Conservation (phyloP, 2,329 filamentous ascomycete genomes). For the Biscogniauxia marginata region DNA sequence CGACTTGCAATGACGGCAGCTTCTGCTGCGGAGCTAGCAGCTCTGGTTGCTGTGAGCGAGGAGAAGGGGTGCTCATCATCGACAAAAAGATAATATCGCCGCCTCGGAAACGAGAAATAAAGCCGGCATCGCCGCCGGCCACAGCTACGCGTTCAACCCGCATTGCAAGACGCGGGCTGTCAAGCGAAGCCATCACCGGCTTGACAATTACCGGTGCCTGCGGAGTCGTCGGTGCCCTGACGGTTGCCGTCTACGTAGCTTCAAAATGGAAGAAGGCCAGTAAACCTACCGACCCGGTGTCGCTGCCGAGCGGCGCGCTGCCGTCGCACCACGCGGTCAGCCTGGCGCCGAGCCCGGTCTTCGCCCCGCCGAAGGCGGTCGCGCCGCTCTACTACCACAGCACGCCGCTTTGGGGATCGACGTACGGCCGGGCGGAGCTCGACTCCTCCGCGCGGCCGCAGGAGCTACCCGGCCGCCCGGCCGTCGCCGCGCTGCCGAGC, state of each 20-base stretch:
- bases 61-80: neutral
- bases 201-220: neutral
- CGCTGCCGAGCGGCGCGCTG: conserved; percentile 1
- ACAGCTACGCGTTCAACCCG: neutral
- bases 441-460: neutral
- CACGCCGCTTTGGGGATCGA: neutral
- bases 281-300: neutral
- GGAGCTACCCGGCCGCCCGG: neutral
- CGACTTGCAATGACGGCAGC: conserved; percentile 1
- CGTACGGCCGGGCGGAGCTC: neutral
- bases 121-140: neutral
- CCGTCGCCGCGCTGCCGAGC: neutral
- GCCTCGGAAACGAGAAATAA: neutral
- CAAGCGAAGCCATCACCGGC: neutral
- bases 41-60: neutral
- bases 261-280: neutral
- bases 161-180: neutral
- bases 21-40: neutral
- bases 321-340: neutral
- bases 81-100: neutral
- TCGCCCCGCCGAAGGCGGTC: neutral
- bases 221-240: neutral
- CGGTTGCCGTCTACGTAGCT: neutral
- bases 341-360: neutral
- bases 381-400: neutral